phyloP scores from a whole-genome alignment of 495 filamentous ascomycete species.

The Aspergillus ostianus region DNA sequence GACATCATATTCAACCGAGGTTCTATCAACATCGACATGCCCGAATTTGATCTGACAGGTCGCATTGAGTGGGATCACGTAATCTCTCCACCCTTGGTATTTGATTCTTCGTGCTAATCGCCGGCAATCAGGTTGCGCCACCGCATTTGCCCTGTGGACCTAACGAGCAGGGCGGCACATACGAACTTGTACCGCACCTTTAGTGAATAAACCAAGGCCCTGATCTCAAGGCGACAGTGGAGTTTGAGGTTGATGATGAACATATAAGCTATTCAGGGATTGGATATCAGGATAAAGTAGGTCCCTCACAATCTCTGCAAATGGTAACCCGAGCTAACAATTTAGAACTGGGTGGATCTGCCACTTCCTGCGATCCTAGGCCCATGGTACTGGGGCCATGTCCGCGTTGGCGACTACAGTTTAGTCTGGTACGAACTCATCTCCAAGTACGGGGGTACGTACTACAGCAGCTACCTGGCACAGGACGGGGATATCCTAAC shows the following conservation, averaged over 20 bases:
- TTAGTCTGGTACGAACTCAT: neutral
- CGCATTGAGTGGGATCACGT: neutral
- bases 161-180: neutral
- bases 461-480: neutral
- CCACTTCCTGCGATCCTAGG: neutral
- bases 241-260: neutral
- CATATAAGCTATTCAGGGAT: neutral
- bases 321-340: neutral
- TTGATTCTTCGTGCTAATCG: neutral
- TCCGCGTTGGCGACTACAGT: neutral
- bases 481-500: neutral
- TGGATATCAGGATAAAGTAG: neutral
- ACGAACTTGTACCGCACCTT: neutral
- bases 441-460: neutral
- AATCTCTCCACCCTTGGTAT: neutral
- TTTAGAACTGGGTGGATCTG: neutral
- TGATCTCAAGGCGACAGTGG: neutral
- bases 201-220: neutral
- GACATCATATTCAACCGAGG: neutral
- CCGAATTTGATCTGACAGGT: neutral
- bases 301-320: no score
- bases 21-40: neutral
- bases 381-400: neutral
- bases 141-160: neutral
- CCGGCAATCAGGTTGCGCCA: neutral